Conservation (phyloP, 768 basidiomycete species). For the Leucocoprinus sp. region DNA sequence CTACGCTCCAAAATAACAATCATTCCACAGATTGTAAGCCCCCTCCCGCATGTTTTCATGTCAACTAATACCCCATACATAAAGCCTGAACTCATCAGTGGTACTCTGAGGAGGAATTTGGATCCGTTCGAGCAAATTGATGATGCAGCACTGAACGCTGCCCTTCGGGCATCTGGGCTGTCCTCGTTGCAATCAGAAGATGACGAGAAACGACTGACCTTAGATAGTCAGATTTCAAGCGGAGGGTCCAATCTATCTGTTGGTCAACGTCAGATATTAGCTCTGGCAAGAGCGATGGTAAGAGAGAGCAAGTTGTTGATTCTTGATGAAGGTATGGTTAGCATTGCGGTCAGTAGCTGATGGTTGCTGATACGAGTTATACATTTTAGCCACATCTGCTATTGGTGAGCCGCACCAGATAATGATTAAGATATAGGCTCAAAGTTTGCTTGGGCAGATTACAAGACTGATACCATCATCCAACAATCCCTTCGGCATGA, state of each 20-base stretch:
- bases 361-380: background rate
- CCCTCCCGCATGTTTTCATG: background rate
- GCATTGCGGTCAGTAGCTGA: too few relatives aligned
- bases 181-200: constrained; percentile 25
- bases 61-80: background rate
- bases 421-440: constrained; percentile 25
- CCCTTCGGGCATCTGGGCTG: constrained; percentile 28
- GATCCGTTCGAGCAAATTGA: constrained; percentile 54
- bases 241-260: constrained; percentile 68
- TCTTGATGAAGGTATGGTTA: constrained; percentile 44
- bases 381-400: constrained; percentile 28
- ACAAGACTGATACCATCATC: constrained; percentile 57
- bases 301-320: constrained; percentile 47
- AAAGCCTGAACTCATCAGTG: constrained; percentile 42
- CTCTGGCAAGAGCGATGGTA: constrained; percentile 48
- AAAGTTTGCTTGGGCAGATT: constrained; percentile 26
- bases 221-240: constrained; percentile 33
- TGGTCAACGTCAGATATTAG: constrained; percentile 64
- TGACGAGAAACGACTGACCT: constrained; percentile 37
- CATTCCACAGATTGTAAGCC: constrained; percentile 30
- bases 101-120: constrained; percentile 51
- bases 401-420: constrained; percentile 30
- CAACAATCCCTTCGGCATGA: constrained; percentile 60
- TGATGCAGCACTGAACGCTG: constrained; percentile 30
- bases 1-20: constrained; percentile 51